Evolutionary conservation across 352 stramenopile species (phyloP), one percentile per base, ranked within the genome.

Genomic region (Phytophthora pini): DNA sequence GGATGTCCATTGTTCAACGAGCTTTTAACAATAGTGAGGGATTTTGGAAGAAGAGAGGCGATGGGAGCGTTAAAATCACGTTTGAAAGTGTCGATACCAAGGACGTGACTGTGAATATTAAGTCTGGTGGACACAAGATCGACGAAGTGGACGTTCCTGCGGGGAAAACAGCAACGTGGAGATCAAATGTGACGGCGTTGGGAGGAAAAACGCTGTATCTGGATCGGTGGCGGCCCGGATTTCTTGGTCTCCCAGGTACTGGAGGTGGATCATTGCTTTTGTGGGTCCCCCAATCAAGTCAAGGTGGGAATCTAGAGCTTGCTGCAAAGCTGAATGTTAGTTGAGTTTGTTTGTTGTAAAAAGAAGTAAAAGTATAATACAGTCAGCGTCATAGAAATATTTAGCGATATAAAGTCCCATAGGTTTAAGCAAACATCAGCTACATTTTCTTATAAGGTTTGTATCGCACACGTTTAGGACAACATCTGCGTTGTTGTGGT

Each of bases 21-120:
- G 77, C 77, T 12, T 86, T 88, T 43, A 66, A 65, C 8, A 65
- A 66, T 34, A 84, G 65, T 52, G 60, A 65, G 5, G 79, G 72
- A 11, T 67, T 34, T 50, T 80, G 72, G 72, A 74, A 47, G 7
- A 75, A 69, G 45, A 6, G 54, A 48, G 66, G 71, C 1, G 62
- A 81, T 22, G 73, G 70, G 9, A 66, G 45, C 17, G 44, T 79
- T 12, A 65, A 40, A 0, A 75, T 82, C 29, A 70, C 59, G 5
- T 82, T 82, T 50, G 60, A 58, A 9, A 82, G 72, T 53, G 43
- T 63, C 20, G 74, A 82, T 24, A 69, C 55, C n/a, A 43, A 70
- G 56, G 70, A 82, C 13, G 66, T 82, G 45, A 56, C 43, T 15
- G 66, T 79, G 17, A 77, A 82, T 31, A 77, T 81, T 45, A 72